Evolutionary conservation across 1,284 basidiomycete genomes (phyloP).

Genomic region (Trametes sp.): DNA sequence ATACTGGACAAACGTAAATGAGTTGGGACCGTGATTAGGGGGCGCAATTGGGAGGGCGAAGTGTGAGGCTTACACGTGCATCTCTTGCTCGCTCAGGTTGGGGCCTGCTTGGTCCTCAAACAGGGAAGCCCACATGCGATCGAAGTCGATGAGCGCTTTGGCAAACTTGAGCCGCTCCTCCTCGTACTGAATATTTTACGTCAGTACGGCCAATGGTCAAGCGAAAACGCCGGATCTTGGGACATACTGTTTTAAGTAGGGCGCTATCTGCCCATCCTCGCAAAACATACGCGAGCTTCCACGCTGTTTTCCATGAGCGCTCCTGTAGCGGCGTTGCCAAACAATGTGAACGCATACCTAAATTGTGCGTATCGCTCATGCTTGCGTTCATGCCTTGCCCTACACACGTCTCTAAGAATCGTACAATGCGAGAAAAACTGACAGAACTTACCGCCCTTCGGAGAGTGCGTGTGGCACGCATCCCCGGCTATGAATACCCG

Average conservation of each 20-base stretch:
- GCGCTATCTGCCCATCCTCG: conserved; percentile 72
- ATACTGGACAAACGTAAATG: background rate
- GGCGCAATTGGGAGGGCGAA: background rate
- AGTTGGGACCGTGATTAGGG: background rate
- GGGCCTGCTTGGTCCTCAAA: conserved; percentile 78
- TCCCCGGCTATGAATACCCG: conserved; percentile 86
- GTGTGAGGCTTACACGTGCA: conserved; percentile 59
- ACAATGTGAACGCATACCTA: conserved; percentile 50
- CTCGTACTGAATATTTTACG: conserved; percentile 64
- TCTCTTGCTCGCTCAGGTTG: conserved; percentile 70
- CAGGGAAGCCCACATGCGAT: conserved; percentile 75
- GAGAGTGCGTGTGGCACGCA: conserved; percentile 87
- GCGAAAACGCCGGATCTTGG: background rate
- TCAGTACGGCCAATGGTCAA: background rate
- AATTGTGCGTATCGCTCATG: conserved; percentile 86
- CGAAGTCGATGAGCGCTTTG: conserved; percentile 83
- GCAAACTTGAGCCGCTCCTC: conserved; percentile 77
- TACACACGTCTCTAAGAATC: conserved; percentile 36
- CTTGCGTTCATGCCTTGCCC: conserved; percentile 78
- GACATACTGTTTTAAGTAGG: conserved; percentile 73
- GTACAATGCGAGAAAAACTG: too few relatives aligned
- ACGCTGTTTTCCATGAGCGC: conserved; percentile 50
- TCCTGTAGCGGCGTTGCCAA: background rate
- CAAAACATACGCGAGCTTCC: conserved; percentile 81
- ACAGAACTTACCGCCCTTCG: conserved; percentile 55